Percentiles rank a stretch among this genome's conserved stretches.
phyloP scores from a whole-genome alignment of 2,329 filamentous ascomycete genomes.

The Exophiala alcalophila region DNA sequence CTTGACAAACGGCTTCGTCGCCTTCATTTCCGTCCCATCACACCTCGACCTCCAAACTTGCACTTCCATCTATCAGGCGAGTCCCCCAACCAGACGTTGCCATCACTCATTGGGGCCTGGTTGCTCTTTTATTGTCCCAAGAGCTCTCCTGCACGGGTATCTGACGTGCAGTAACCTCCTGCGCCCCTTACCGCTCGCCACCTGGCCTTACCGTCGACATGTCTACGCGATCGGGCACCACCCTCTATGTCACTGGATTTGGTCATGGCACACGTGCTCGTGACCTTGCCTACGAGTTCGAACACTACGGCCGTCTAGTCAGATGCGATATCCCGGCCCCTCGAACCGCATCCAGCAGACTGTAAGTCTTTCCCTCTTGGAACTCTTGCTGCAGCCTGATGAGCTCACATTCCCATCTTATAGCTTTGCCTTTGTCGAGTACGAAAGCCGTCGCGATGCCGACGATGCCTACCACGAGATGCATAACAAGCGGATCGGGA shows the following conservation, averaged over 20 bases:
- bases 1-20: too few relatives aligned
- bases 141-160: too few relatives aligned
- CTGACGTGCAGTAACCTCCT: too few relatives aligned
- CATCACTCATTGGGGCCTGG: too few relatives aligned
- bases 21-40: too few relatives aligned
- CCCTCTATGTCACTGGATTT: constrained; percentile 98
- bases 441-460: constrained; percentile 95
- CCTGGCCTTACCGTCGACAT: constrained; percentile 11
- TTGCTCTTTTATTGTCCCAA: too few relatives aligned
- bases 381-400: constrained; percentile 30
- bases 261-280: constrained; percentile 97
- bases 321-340: constrained; percentile 98
- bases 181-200: too few relatives aligned
- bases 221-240: constrained; percentile 70
- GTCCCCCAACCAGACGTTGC: too few relatives aligned
- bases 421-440: constrained; percentile 97
- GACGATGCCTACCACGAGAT: constrained; percentile 99
- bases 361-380: constrained; percentile 72
- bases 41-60: too few relatives aligned
- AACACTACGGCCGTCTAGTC: constrained; percentile 98
- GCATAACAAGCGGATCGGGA: constrained; percentile 98
- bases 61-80: too few relatives aligned
- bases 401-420: constrained; percentile 35
- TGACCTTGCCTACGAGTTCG: constrained; percentile 99
- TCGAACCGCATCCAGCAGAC: constrained; percentile 84